These are phyloP conservation scores for Knufia petricola DNA, from an alignment of 2,329 filamentous ascomycete genomes.

Conservation along the genomic window DNA sequence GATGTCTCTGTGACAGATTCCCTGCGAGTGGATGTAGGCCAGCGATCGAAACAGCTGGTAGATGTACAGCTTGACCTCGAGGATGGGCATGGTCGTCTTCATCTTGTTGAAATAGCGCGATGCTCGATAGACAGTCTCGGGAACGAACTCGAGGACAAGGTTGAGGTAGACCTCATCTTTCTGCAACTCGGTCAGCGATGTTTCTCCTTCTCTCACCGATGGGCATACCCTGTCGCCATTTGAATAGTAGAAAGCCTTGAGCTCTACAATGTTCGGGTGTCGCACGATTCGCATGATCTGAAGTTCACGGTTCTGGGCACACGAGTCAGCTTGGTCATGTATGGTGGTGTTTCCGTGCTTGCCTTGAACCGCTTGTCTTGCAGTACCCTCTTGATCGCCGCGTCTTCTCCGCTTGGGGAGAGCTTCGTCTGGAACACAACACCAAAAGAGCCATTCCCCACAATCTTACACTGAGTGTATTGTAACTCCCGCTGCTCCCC, in stretches of 20 bases:
- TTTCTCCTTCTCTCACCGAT: background rate
- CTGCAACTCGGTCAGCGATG: conserved; percentile 34
- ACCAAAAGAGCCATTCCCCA: conserved; percentile 96
- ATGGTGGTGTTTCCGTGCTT: conserved; percentile 22
- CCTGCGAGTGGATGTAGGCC: conserved; percentile 97
- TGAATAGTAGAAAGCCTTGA: conserved; percentile 99
- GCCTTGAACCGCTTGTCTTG: conserved; percentile 99
- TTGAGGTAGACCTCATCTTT: conserved; percentile 99
- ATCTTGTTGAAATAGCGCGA: conserved; percentile 99
- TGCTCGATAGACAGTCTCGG: conserved; percentile 94
- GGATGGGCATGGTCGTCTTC: conserved; percentile 98
- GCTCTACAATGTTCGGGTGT: conserved; percentile 96
- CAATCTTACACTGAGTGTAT: conserved; percentile 99
- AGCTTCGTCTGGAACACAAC: conserved; percentile 99
- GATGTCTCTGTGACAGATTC: conserved; percentile 98
- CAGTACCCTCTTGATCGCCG: conserved; percentile 95
- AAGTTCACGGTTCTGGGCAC: conserved; percentile 89
- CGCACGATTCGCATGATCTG: conserved; percentile 99
- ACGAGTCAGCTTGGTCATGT: conserved; percentile 25
- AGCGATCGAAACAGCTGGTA: conserved; percentile 98
- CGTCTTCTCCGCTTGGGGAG: conserved; percentile 94
- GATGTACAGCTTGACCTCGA: conserved; percentile 98
- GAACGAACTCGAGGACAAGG: conserved; percentile 93
- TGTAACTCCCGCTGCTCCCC: conserved; percentile 94
- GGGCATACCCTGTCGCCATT: conserved; percentile 85